Conservation (phyloP, 805 yeast genomes). For the Ogataea ramenticola region DNA sequence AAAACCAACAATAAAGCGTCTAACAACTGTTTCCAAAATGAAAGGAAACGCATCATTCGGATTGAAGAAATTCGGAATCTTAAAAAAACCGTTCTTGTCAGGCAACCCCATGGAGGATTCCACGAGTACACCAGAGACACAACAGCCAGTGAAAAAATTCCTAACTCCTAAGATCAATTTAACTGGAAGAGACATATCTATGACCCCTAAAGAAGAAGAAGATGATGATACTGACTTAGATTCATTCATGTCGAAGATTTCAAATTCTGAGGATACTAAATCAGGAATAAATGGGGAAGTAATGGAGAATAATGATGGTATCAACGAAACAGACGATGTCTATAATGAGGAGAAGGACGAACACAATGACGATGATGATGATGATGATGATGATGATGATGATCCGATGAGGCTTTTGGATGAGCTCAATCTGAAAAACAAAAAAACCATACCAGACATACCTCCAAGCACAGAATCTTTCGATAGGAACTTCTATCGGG, state of each 20-base stretch:
- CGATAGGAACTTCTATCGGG: constrained; percentile 54
- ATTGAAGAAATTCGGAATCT: not conserved
- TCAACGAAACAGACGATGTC: constrained; percentile 25
- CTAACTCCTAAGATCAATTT: not conserved
- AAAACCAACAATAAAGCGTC: constrained; percentile 4
- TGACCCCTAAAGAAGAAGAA: not conserved
- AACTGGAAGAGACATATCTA: too few relatives aligned
- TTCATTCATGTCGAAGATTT: constrained; percentile 4
- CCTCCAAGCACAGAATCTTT: constrained; percentile 45
- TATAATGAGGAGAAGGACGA: too few relatives aligned
- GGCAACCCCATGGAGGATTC: not conserved
- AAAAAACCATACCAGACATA: constrained; percentile 42
- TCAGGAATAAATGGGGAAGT: not conserved
- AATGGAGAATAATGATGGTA: constrained; percentile 5
- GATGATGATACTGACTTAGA: constrained; percentile 20
- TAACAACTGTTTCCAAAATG: constrained; percentile 1
- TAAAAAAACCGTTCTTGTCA: not conserved
- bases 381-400: constrained; percentile 25
- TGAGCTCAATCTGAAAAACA: constrained; percentile 36
- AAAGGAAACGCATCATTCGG: constrained; percentile 2
- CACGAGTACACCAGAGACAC: not conserved
- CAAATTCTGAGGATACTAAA: constrained; percentile 2
- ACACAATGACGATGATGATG: constrained; percentile 1
- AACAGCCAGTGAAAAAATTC: not conserved
- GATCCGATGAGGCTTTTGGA: constrained; percentile 30